These are phyloP conservation scores for Candida namnaoensis DNA, from an alignment of 805 yeast genomes.

Conservation along the genomic window DNA sequence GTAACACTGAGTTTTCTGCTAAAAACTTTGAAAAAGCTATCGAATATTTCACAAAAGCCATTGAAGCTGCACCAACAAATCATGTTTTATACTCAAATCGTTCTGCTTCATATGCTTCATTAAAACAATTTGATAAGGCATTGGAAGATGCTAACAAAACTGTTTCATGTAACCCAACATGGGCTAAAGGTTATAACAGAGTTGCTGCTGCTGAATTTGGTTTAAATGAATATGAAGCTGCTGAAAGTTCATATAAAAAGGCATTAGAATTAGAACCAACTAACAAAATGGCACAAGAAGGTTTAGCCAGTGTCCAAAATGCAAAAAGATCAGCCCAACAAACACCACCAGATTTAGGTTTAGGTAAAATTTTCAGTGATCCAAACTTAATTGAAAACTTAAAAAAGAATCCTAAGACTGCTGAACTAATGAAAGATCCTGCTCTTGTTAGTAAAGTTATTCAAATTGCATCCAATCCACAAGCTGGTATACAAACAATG, in stretches of 20 bases:
- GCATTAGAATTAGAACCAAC: constrained; percentile 74
- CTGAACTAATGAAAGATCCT: constrained; percentile 83
- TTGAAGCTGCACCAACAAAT: constrained; percentile 69
- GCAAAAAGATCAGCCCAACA: constrained; percentile 39
- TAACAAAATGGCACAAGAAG: constrained; percentile 83
- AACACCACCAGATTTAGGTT: constrained; percentile 59
- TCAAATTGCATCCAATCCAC: constrained; percentile 62
- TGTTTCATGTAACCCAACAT: constrained; percentile 67
- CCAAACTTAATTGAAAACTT: constrained; percentile 72
- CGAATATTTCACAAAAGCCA: constrained; percentile 78
- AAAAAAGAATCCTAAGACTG: constrained; percentile 77
- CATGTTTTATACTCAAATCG: constrained; percentile 92
- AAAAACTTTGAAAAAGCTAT: constrained; percentile 79
- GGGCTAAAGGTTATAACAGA: constrained; percentile 96
- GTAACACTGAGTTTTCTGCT: constrained; percentile 86
- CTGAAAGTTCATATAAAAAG: constrained; percentile 61
- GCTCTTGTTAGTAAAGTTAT: constrained; percentile 61
- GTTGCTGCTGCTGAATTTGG: constrained; percentile 92
- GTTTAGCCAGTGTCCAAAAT: constrained; percentile 60
- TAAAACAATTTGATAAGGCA: constrained; percentile 66
- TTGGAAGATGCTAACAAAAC: constrained; percentile 76
- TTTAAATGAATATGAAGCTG: constrained; percentile 69
- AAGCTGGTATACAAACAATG: constrained; percentile 60
- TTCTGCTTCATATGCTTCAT: constrained; percentile 83
- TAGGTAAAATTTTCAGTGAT: constrained; percentile 71